Conservation (phyloP, 2,329 filamentous ascomycete genomes). For the Lecanicillium sp. region DNA sequence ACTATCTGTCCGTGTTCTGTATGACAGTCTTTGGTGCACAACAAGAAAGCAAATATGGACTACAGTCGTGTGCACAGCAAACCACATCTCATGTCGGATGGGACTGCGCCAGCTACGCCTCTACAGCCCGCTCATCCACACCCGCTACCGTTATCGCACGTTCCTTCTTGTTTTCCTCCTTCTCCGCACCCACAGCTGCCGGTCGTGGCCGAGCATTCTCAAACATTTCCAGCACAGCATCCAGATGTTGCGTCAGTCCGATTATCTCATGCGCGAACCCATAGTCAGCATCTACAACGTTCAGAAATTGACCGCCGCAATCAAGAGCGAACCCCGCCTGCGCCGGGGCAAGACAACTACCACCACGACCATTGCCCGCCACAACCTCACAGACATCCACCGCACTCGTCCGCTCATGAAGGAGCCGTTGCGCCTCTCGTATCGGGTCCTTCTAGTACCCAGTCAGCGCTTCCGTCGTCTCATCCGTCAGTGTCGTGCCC, state of each 20-base stretch:
- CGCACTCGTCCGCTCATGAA: slow-evolving; percentile 39
- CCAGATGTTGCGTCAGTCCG: slow-evolving; percentile 11
- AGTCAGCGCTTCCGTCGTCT: too few species aligned
- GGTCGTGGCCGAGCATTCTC: slow-evolving; percentile 9
- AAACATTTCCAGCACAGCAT: slow-evolving; percentile 20
- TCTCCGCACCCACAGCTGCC: slow-evolving; percentile 33
- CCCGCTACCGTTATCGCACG: slow-evolving; percentile 11
- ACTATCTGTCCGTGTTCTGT: slow-evolving; percentile 9
- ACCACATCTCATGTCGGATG: slow-evolving; percentile 33
- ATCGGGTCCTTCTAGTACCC: too few species aligned
- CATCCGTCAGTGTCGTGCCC: too few species aligned
- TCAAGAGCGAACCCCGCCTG: slow-evolving; percentile 48
- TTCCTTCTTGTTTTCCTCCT: slow-evolving; percentile 21
- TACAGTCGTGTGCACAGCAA: slow-evolving; percentile 43
- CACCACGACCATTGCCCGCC: slow-evolving; percentile 16
- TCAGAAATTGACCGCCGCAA: slow-evolving; percentile 45
- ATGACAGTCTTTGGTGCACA: slow-evolving; percentile 10
- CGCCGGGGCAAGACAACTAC: slow-evolving; percentile 47
- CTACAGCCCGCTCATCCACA: slow-evolving; percentile 1
- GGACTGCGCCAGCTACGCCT: slow-evolving; percentile 20
- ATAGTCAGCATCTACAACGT: slow-evolving; percentile 24
- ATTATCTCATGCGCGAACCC: slow-evolving; percentile 16
- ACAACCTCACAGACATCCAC: slow-evolving; percentile 18
- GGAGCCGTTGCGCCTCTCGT: too few species aligned
- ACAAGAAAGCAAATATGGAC: slow-evolving; percentile 41